Percentiles rank a stretch among this genome's conserved stretches.
phyloP scores from a whole-genome alignment of 1,284 basidiomycete genomes.

The Kwoniella shivajii region DNA sequence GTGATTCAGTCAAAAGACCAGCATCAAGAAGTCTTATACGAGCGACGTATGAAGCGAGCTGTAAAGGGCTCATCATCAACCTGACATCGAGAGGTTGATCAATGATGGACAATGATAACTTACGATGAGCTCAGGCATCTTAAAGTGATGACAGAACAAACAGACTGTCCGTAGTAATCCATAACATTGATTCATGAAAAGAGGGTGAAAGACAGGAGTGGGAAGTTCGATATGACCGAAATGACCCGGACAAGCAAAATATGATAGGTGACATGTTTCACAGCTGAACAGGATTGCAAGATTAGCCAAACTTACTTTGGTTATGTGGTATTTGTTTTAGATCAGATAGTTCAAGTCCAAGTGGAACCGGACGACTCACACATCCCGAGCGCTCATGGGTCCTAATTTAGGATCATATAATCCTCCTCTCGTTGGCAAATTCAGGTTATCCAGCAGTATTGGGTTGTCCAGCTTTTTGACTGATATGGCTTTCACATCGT shows the following conservation, averaged over 20 bases:
- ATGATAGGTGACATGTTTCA: slow-evolving; percentile 86
- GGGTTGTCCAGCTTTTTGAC: slow-evolving; percentile 97
- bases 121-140: slow-evolving; percentile 74
- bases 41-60: slow-evolving; percentile 81
- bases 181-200: slow-evolving; percentile 94
- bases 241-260: slow-evolving; percentile 95
- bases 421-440: slow-evolving; percentile 87
- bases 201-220: slow-evolving; percentile 91
- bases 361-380: slow-evolving; percentile 64
- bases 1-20: slow-evolving; percentile 81
- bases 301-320: neutral
- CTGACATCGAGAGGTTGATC: too few relatives aligned
- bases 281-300: slow-evolving; percentile 63
- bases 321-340: neutral
- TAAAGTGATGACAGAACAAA: slow-evolving; percentile 94
- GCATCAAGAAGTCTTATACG: slow-evolving; percentile 88
- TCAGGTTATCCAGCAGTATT: slow-evolving; percentile 88
- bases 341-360: neutral
- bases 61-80: slow-evolving; percentile 13
- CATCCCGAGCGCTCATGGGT: slow-evolving; percentile 80
- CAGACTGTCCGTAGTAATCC: slow-evolving; percentile 88
- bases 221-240: slow-evolving; percentile 99
- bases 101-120: slow-evolving; percentile 43
- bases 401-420: slow-evolving; percentile 95
- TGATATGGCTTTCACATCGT: slow-evolving; percentile 89